A percentile compares a stretch with the other conserved stretches of the same genome.
Evolutionary conservation across 805 yeast genomes (phyloP).

Genomic region (Alloascoidea africana): DNA sequence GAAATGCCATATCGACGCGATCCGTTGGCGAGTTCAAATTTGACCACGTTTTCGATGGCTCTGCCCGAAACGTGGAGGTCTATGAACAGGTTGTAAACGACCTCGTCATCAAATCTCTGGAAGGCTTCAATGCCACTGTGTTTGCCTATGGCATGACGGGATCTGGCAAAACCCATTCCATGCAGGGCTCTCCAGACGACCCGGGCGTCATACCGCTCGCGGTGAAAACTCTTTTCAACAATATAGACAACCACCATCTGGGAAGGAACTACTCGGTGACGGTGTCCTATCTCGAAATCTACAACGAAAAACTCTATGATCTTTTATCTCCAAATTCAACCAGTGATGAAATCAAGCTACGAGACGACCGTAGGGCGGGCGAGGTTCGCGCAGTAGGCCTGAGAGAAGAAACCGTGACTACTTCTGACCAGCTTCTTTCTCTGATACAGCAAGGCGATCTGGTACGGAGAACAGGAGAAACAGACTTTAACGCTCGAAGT

Average conservation of each 20-base stretch:
- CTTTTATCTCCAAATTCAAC: conserved; percentile 31
- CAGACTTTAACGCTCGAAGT: conserved; percentile 77
- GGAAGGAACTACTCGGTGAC: conserved; percentile 27
- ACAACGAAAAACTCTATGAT: conserved; percentile 79
- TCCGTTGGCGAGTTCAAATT: conserved; percentile 56
- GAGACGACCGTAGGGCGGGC: conserved; percentile 65
- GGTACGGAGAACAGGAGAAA: conserved; percentile 68
- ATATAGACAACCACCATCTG: conserved; percentile 17
- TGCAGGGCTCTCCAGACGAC: conserved; percentile 53
- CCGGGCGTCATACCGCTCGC: conserved; percentile 66
- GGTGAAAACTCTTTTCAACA: conserved; percentile 40
- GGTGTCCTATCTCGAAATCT: conserved; percentile 72
- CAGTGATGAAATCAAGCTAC: conserved; percentile 46
- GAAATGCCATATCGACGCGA: conserved; percentile 26
- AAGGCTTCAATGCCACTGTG: conserved; percentile 77
- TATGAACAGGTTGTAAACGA: conserved; percentile 40
- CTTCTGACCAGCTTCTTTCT: conserved; percentile 43
- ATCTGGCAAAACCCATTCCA: conserved; percentile 78
- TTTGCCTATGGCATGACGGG: conserved; percentile 96
- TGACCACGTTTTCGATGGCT: conserved; percentile 64
- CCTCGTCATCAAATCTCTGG: conserved; percentile 37
- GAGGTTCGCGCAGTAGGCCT: conserved; percentile 60
- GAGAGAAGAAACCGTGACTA: conserved; percentile 38
- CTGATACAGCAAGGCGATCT: conserved; percentile 57
- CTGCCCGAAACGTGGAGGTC: conserved; percentile 38